Percentiles rank a stretch among this genome's conserved stretches.
Conservation (phyloP, 495 filamentous ascomycete genomes). For the Hypoxylon trugodes region DNA sequence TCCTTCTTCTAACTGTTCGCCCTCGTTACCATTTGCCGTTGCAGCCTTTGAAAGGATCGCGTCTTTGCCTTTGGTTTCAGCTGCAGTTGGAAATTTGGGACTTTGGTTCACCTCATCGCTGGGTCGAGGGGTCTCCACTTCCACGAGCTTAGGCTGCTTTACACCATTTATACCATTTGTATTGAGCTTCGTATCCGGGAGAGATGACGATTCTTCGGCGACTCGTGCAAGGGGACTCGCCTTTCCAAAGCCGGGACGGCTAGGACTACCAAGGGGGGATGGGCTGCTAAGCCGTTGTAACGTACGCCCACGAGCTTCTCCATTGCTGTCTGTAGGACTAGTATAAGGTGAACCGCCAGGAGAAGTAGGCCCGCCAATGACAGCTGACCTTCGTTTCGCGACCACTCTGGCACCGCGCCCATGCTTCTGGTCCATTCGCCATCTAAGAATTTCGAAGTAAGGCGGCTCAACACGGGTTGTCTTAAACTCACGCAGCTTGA, state of each 20-base stretch:
- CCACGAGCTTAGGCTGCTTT: constrained; percentile 52
- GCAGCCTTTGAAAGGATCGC: constrained; percentile 31
- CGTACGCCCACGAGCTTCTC: constrained; percentile 61
- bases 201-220: constrained; percentile 55
- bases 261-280: constrained; percentile 63
- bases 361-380: constrained; percentile 45
- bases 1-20: constrained; percentile 49
- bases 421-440: constrained; percentile 93
- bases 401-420: constrained; percentile 63
- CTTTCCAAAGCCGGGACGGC: constrained; percentile 59
- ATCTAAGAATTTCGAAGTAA: constrained; percentile 93
- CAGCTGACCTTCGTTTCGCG: constrained; percentile 54
- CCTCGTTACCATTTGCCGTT: constrained; percentile 32
- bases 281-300: constrained; percentile 61
- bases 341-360: constrained; percentile 63
- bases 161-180: constrained; percentile 38
- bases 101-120: constrained; percentile 56
- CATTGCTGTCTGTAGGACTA: constrained; percentile 55
- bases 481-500: constrained; percentile 93
- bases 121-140: constrained; percentile 61
- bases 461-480: constrained; percentile 85
- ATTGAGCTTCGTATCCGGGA: constrained; percentile 30
- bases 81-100: constrained; percentile 31
- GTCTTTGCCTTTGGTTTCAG: constrained; percentile 37
- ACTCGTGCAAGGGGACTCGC: constrained; percentile 62